Conservation (phyloP, 176 grass and related monocot species). For the Musa schizocarpa region DNA sequence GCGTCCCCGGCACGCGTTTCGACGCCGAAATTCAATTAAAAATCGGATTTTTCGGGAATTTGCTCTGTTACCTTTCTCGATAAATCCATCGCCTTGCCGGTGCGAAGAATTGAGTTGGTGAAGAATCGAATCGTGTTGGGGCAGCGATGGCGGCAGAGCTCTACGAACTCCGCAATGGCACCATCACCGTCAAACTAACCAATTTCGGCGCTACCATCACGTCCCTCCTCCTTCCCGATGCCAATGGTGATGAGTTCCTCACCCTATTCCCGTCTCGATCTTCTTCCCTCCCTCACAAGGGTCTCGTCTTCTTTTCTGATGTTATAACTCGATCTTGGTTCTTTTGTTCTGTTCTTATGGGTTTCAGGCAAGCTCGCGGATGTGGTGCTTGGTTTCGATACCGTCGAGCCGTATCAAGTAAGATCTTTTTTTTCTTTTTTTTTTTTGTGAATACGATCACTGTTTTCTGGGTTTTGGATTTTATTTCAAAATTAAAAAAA, state of each 20-base stretch:
- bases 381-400: slow-evolving; percentile 89
- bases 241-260: slow-evolving; percentile 32
- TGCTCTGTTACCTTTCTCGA: no score
- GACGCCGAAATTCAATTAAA: no score
- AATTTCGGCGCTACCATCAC: slow-evolving; percentile 82
- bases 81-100: background rate
- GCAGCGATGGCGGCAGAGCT: slow-evolving; percentile 35
- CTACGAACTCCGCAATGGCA: slow-evolving; percentile 73
- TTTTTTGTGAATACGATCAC: background rate
- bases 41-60: no score
- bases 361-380: slow-evolving; percentile 53
- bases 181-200: slow-evolving; percentile 57
- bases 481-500: no score
- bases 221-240: slow-evolving; percentile 75
- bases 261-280: background rate
- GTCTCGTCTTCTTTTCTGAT: background rate
- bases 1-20: no score
- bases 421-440: background rate
- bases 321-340: slow-evolving; percentile 5
- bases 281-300: background rate
- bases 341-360: background rate
- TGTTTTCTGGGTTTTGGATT: background rate
- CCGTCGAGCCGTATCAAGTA: slow-evolving; percentile 66
- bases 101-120: no score
- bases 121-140: background rate